Conservation (phyloP, 768 basidiomycete species). For the Mycena galericulata region DNA sequence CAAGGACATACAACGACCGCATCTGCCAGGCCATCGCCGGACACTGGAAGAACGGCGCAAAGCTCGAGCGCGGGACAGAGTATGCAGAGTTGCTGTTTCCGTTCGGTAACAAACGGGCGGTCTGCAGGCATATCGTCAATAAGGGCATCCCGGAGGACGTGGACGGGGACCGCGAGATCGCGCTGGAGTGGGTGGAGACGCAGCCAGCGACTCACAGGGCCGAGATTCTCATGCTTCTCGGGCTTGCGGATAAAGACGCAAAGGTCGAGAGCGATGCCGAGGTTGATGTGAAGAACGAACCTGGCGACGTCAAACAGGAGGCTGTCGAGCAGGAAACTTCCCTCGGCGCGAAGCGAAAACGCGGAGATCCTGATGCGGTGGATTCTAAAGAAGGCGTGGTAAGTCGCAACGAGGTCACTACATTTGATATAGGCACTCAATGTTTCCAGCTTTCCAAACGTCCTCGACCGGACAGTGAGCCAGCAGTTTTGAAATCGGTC, state of each 20-base stretch:
- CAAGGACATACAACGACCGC: slow-evolving; percentile 12
- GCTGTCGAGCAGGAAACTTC: neutral
- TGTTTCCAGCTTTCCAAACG: slow-evolving; percentile 15
- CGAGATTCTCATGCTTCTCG: slow-evolving; percentile 15
- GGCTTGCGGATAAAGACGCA: neutral
- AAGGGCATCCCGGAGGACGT: slow-evolving; percentile 12
- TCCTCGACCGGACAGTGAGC: neutral
- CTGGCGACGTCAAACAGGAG: no score
- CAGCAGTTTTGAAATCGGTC: neutral
- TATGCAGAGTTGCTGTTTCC: slow-evolving; percentile 21
- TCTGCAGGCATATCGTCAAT: slow-evolving; percentile 27
- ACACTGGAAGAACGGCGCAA: slow-evolving; percentile 20
- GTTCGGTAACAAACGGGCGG: slow-evolving; percentile 27
- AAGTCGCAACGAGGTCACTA: neutral
- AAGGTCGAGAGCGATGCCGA: neutral
- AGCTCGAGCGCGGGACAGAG: slow-evolving; percentile 16
- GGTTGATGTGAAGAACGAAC: neutral
- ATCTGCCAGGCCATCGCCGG: slow-evolving; percentile 21
- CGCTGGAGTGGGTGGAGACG: slow-evolving; percentile 13
- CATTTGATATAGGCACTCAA: no score
- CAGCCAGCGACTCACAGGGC: neutral
- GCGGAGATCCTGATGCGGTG: neutral
- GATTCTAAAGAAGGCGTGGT: neutral
- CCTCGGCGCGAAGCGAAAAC: neutral
- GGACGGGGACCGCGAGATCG: slow-evolving; percentile 11